Base-by-base conservation (phyloP, 768 basidiomycete genomes). In the Melanogaster broomeanus region DNA sequence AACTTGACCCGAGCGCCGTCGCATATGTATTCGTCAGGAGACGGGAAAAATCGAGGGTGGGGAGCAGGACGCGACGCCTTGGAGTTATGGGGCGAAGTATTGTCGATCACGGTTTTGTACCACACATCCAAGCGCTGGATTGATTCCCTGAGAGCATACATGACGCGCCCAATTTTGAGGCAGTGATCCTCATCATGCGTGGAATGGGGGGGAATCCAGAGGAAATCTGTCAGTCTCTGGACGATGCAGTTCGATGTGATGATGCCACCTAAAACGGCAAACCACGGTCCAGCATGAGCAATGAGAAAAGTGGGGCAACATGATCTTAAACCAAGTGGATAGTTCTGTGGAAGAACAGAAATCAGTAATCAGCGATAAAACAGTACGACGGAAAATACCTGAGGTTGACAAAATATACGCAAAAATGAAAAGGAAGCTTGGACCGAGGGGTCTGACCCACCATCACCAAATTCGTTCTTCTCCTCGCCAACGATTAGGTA, bases 251-350 rank as follows among this genome's bases (percentile, higher is more conserved):
- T 46, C 30, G 56, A 41, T 0, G 67, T 68, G 13, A 67, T 22
- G 6, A 74, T 53, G 21, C 53, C 67, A n/a, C 74, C 72, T 46
- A 69, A 53, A 37, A 75, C 55, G 16, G 47, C 24, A 10, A 75
- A 35, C 62, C 64, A 69, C 13, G 72, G 57, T n/a, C n/a, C n/a
- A n/a, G n/a, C n/a, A n/a, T n/a, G n/a, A n/a, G n/a, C n/a, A n/a
- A n/a, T n/a, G n/a, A 73, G 16, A 48, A 73, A 73, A 10, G 60
- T 31, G 3, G 73, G 73, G 37, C 63, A 69, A 46, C 60, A 67
- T 44, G 53, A 66, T 35, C 7, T 51, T 12, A 55, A 34, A 35
- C 28, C 30, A 24, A 68, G n/a, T 1, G n/a, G 7, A 0, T 4
- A 9, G 9, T 57, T 52, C 65, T 67, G 40, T 2, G 44, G 0